A percentile compares a stretch with the other conserved stretches of the same genome.
phyloP scores from a whole-genome alignment of 2,329 filamentous ascomycete species.

The Taxawa tesnikishii region DNA sequence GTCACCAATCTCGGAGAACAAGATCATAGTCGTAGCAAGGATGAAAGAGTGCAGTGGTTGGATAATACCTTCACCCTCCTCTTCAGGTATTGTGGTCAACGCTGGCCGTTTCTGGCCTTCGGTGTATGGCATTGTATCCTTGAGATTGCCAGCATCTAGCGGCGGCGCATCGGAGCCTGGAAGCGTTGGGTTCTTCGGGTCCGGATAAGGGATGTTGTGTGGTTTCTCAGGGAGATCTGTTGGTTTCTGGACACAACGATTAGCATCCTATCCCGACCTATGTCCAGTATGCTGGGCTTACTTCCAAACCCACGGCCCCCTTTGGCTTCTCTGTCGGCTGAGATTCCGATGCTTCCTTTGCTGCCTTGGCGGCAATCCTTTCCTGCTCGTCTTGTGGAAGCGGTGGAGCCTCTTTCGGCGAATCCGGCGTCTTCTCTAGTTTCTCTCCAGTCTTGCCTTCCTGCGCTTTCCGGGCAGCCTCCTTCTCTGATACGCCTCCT shows the following conservation, averaged over 20 bases:
- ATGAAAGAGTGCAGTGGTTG: constrained; percentile 78
- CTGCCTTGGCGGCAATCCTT: constrained; percentile 37
- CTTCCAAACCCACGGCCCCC: constrained; percentile 38
- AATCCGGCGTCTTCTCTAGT: constrained; percentile 62
- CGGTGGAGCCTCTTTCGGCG: constrained; percentile 75
- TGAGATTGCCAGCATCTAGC: constrained; percentile 9
- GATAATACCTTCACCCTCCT: constrained; percentile 50
- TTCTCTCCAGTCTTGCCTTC: constrained; percentile 57
- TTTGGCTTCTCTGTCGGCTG: constrained; percentile 21
- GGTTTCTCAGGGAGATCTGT: constrained; percentile 67
- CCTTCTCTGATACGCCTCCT: constrained; percentile 80
- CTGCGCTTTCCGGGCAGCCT: constrained; percentile 58
- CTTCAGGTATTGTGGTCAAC: constrained; percentile 20
- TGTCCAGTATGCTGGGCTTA: constrained; percentile 25
- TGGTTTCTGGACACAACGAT: constrained; percentile 51
- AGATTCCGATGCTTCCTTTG: constrained; percentile 15
- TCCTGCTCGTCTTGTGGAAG: constrained; percentile 71
- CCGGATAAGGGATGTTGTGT: constrained; percentile 59
- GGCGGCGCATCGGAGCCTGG: constrained; percentile 14
- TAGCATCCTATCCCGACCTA: background rate
- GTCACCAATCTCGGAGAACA: constrained; percentile 93
- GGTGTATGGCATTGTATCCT: constrained; percentile 24
- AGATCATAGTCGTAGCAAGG: constrained; percentile 91
- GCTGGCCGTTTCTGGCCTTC: constrained; percentile 19
- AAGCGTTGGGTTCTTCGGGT: constrained; percentile 36